Percentiles rank a stretch among this genome's conserved stretches.
These are phyloP conservation scores for Coniochaeta hoffmannii DNA, from an alignment of 2,329 filamentous ascomycete genomes.

Conservation along the genomic window DNA sequence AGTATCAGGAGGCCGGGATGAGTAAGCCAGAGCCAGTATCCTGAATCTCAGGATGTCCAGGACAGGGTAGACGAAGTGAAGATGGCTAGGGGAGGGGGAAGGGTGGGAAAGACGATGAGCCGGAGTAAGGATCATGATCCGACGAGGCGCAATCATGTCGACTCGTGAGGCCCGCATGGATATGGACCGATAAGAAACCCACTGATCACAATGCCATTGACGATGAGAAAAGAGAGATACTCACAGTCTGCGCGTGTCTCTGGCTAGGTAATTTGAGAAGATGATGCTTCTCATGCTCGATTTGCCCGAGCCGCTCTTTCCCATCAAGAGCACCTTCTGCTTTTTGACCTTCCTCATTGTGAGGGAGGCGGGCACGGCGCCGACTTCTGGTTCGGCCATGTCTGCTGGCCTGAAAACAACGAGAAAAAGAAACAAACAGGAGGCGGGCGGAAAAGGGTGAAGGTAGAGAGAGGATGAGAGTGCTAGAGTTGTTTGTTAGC, in stretches of 20 bases:
- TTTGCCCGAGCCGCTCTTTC: slow-evolving; percentile 94
- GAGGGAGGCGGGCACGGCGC: neutral
- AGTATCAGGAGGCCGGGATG: too few species aligned
- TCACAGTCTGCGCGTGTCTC: slow-evolving; percentile 79
- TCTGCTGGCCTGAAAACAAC: neutral
- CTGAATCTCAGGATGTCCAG: too few species aligned
- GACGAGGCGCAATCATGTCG: neutral
- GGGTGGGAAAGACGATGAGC: too few species aligned
- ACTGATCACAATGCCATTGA: neutral
- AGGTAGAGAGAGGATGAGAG: too few species aligned
- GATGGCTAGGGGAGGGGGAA: too few species aligned
- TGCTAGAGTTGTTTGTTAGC: neutral
- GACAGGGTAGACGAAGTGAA: too few species aligned
- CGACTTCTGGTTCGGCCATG: neutral
- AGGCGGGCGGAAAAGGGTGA: too few species aligned
- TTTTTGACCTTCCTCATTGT: slow-evolving; percentile 63
- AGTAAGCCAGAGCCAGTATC: too few species aligned
- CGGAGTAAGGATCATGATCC: too few species aligned
- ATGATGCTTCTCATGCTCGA: slow-evolving; percentile 98
- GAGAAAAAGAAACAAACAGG: neutral
- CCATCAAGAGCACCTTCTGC: slow-evolving; percentile 84
- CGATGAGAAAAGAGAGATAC: slow-evolving; percentile 13
- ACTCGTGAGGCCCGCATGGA: neutral
- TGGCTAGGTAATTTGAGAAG: slow-evolving; percentile 97
- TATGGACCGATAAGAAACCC: neutral